These are phyloP conservation scores for Pterocarpus santalinus DNA, from an alignment of 306 rosid species.

Conservation along the genomic window DNA sequence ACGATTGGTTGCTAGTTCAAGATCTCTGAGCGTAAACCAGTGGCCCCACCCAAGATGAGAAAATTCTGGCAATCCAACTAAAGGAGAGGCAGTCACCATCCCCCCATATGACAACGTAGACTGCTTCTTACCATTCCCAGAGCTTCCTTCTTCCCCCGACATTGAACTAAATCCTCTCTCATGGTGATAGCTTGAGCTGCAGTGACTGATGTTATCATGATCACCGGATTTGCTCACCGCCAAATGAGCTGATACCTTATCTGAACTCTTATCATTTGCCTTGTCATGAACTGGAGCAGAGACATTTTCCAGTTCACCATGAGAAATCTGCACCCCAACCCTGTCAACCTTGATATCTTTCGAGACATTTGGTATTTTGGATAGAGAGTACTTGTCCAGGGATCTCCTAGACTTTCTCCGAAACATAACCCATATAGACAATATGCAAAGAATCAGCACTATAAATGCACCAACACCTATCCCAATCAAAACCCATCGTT, in stretches of 20 bases:
- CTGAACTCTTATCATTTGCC: conserved; percentile 70
- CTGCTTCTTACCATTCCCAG: conserved; percentile 75
- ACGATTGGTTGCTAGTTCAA: conserved; percentile 76
- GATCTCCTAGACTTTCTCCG: conserved; percentile 84
- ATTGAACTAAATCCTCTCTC: conserved; percentile 85
- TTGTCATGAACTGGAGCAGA: conserved; percentile 62
- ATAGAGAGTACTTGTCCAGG: conserved; percentile 59
- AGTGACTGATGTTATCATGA: conserved; percentile 77
- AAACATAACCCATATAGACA: conserved; percentile 84
- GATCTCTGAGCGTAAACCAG: conserved; percentile 98
- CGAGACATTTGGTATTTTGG: conserved; percentile 84
- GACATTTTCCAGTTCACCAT: conserved; percentile 60
- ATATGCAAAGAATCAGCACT: conserved; percentile 72
- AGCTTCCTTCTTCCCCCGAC: conserved; percentile 92
- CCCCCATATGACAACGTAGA: conserved; percentile 65
- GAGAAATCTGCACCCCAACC: conserved; percentile 70
- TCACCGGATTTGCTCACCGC: conserved; percentile 75
- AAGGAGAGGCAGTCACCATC: conserved; percentile 80
- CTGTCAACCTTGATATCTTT: conserved; percentile 89
- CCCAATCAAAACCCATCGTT: conserved; percentile 84
- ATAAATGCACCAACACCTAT: conserved; percentile 88
- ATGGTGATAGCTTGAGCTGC: conserved; percentile 82
- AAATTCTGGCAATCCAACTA: conserved; percentile 87
- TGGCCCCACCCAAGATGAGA: conserved; percentile 99
- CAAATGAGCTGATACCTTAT: conserved; percentile 67